Percentiles rank a stretch among this genome's conserved stretches.
Conservation (phyloP, 2,329 filamentous ascomycete genomes). For the Xylaria sp. region DNA sequence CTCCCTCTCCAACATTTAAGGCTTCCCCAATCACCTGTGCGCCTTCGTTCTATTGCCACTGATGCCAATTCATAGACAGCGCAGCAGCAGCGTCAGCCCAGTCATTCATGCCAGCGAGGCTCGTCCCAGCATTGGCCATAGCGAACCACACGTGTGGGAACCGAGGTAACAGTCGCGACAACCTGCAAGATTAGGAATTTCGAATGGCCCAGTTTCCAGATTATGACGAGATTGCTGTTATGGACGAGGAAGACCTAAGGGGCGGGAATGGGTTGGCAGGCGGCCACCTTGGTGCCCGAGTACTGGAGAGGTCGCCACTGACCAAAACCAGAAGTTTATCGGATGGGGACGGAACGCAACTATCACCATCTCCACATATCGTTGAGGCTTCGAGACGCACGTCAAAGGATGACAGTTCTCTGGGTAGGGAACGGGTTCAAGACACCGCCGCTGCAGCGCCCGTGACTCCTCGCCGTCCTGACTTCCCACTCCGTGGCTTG, state of each 20-base stretch:
- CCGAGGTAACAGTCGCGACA: constrained; percentile 1
- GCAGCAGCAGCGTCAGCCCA: neutral
- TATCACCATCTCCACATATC: constrained; percentile 62
- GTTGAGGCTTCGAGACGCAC: constrained; percentile 56
- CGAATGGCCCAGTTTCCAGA: constrained; percentile 29
- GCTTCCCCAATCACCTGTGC: neutral
- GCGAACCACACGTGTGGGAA: neutral
- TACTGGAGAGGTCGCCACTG: constrained; percentile 41
- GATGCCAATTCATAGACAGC: neutral
- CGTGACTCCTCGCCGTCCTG: constrained; percentile 73
- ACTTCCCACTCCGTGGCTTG: constrained; percentile 64
- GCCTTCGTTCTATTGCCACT: neutral
- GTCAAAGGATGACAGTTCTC: constrained; percentile 68
- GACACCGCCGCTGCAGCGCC: constrained; percentile 44
- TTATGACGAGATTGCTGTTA: constrained; percentile 33
- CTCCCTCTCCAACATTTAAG: neutral
- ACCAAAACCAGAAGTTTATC: constrained; percentile 66
- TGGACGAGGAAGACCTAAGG: constrained; percentile 35
- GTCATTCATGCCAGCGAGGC: neutral
- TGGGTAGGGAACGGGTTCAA: constrained; percentile 42
- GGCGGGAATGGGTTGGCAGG: constrained; percentile 2
- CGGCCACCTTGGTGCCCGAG: constrained; percentile 23
- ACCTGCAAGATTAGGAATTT: neutral
- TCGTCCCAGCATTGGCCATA: neutral
- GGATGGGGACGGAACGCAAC: constrained; percentile 61